These are phyloP conservation scores for Paecilomyces sp. DNA, from an alignment of 2,329 filamentous ascomycete genomes.

Conservation along the genomic window DNA sequence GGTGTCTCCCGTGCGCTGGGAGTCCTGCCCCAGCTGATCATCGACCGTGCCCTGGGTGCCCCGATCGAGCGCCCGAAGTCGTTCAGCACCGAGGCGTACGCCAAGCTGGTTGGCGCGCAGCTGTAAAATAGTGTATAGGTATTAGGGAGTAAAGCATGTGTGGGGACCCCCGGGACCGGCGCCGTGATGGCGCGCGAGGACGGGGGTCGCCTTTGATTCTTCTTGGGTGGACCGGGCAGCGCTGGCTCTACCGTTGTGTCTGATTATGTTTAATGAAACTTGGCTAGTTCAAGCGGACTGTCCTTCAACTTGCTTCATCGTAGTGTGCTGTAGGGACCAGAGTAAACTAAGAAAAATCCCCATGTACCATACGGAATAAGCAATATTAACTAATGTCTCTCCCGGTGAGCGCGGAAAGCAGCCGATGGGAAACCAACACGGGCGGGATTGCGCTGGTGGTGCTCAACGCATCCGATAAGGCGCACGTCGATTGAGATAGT, in stretches of 20 bases:
- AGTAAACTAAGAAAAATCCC: too few species aligned
- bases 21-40: constrained; percentile 98
- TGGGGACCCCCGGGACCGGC: constrained; percentile 16
- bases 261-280: constrained; percentile 33
- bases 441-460: too few species aligned
- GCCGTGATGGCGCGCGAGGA: not conserved
- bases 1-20: constrained; percentile 96
- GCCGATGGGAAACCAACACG: too few species aligned
- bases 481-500: too few species aligned
- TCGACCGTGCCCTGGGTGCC: constrained; percentile 92
- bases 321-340: not conserved
- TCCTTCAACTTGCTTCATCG: constrained; percentile 20
- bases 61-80: constrained; percentile 99
- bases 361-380: too few species aligned
- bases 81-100: constrained; percentile 95
- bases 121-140: constrained; percentile 53
- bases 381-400: too few species aligned
- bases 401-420: too few species aligned
- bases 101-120: constrained; percentile 84
- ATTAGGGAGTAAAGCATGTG: constrained; percentile 1
- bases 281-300: constrained; percentile 29
- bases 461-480: too few species aligned
- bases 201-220: constrained; percentile 2
- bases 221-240: constrained; percentile 5
- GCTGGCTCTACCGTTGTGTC: constrained; percentile 27